Evolutionary conservation across 129 eudicot genomes (phyloP).

Genomic region (Cynara cardunculus): DNA sequence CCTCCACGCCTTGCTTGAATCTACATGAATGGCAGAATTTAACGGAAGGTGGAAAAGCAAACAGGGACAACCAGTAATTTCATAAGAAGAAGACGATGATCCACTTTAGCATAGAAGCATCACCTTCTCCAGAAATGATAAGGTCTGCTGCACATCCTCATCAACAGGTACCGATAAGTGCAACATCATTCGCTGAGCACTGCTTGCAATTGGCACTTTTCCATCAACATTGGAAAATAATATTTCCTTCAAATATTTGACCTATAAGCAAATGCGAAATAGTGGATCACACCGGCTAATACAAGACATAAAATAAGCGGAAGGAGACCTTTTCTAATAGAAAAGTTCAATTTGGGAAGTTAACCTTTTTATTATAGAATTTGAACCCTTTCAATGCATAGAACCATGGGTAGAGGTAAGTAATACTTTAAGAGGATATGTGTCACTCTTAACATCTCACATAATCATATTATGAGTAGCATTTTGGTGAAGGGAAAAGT

Average conservation of each 20-base stretch:
- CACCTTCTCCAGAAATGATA: conserved; percentile 88
- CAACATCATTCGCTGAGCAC: conserved; percentile 73
- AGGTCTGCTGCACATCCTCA: conserved; percentile 82
- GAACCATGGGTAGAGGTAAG: background rate
- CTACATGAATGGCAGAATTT: conserved; percentile 28
- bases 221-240: conserved; percentile 55
- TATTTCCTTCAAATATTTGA: conserved; percentile 66
- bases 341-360: background rate
- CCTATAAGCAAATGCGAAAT: conserved; percentile 39
- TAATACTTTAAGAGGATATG: background rate
- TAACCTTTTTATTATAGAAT: background rate
- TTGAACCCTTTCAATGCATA: background rate
- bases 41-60: background rate
- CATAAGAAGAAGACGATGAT: background rate
- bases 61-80: background rate
- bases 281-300: background rate
- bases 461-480: background rate
- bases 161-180: conserved; percentile 65
- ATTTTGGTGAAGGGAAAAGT: background rate
- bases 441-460: no score
- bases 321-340: background rate
- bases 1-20: conserved; percentile 94
- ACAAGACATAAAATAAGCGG: background rate
- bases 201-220: conserved; percentile 32
- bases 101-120: background rate